A percentile compares a stretch with the other conserved stretches of the same genome.
These are phyloP conservation scores for Lodderomyces parapsilosis DNA, from an alignment of 1,139 yeast species.

Conservation along the genomic window DNA sequence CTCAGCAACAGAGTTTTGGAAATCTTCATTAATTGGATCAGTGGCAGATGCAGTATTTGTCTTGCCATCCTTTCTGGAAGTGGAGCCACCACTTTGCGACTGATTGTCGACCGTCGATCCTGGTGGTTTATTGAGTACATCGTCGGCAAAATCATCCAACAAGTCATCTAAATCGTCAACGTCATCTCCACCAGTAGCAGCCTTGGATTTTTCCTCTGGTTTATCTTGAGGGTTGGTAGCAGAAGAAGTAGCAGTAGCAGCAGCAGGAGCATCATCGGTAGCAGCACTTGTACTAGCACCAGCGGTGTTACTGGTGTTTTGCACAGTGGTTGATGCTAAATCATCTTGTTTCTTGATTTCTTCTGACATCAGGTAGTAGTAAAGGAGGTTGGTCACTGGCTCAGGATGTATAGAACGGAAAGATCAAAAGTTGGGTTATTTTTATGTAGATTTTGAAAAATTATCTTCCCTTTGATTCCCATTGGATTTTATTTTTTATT, in stretches of 20 bases:
- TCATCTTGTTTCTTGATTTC: background rate
- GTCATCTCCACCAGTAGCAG: constrained; percentile 45
- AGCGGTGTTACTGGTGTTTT: constrained; percentile 1
- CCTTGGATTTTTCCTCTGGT: constrained; percentile 2
- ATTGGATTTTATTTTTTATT: background rate
- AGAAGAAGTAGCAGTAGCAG: background rate
- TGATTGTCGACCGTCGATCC: constrained; percentile 31
- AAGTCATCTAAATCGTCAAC: constrained; percentile 75
- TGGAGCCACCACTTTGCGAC: constrained; percentile 10
- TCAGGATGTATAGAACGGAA: too few relatives aligned
- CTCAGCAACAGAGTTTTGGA: constrained; percentile 51
- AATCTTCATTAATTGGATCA: constrained; percentile 36
- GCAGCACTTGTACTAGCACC: background rate
- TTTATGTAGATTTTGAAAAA: too few relatives aligned
- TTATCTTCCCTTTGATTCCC: too few relatives aligned
- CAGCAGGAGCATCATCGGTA: background rate
- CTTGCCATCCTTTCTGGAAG: constrained; percentile 9
- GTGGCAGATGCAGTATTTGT: constrained; percentile 11
- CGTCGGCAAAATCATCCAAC: constrained; percentile 76
- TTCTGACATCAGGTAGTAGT: constrained; percentile 6
- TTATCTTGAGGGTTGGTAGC: background rate
- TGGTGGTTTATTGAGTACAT: constrained; percentile 64
- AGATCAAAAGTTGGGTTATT: too few relatives aligned
- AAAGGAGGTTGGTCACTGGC: too few relatives aligned
- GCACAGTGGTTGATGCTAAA: background rate